These are phyloP conservation scores for Nicotiana otophora DNA, from an alignment of 257 asterid species.

Conservation along the genomic window DNA sequence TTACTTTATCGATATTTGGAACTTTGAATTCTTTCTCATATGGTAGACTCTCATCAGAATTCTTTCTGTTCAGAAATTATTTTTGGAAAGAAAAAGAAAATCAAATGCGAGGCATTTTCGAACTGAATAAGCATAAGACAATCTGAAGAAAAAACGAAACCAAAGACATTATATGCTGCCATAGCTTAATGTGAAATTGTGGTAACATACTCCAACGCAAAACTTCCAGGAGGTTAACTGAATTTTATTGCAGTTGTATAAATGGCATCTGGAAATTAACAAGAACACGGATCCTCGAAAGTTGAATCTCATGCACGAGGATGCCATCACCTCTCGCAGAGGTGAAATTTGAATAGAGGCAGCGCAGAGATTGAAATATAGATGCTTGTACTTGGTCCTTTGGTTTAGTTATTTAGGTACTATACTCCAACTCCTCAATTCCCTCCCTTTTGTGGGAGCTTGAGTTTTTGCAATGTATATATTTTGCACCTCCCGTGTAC, in stretches of 20 bases:
- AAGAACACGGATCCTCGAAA: background rate
- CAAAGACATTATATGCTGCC: background rate
- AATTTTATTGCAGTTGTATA: background rate
- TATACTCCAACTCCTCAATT: background rate
- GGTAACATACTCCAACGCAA: background rate
- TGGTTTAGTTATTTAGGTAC: background rate
- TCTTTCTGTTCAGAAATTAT: conserved; percentile 45
- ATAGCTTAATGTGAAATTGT: background rate
- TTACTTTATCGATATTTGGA: conserved; percentile 67
- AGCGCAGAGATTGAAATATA: background rate
- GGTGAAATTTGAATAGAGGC: background rate
- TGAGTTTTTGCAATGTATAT: conserved; percentile 4
- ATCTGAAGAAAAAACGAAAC: background rate
- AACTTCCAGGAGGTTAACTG: background rate
- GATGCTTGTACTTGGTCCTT: background rate
- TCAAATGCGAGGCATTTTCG: background rate
- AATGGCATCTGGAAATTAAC: background rate
- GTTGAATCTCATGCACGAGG: conserved; percentile 1
- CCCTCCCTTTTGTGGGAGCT: background rate
- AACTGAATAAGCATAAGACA: background rate
- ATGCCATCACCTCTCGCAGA: background rate
- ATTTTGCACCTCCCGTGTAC: background rate
- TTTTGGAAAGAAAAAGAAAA: conserved; percentile 11
- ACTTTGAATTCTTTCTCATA: conserved; percentile 59
- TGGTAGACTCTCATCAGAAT: conserved; percentile 59